A percentile compares a stretch with the other conserved stretches of the same genome.
Evolutionary conservation across 257 asterid genomes (phyloP).

Genomic region (Asclepias syriaca): DNA sequence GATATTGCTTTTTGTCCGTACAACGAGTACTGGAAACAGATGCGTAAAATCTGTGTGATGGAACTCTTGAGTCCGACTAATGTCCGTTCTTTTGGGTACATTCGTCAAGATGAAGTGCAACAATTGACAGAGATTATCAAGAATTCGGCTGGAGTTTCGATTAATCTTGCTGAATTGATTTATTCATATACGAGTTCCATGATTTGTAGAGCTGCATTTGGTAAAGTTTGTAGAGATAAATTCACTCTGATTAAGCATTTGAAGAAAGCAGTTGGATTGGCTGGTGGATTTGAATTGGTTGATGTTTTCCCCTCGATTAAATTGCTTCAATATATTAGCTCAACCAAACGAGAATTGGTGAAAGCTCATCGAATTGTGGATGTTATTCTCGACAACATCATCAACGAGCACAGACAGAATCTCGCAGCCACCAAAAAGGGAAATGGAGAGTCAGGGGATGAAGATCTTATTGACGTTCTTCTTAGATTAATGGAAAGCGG

Average conservation of each 20-base stretch:
- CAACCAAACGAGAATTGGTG: conserved; percentile 6
- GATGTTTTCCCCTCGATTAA: conserved; percentile 36
- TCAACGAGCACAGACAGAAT: conserved; percentile 27
- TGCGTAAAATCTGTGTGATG: background rate
- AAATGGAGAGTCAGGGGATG: background rate
- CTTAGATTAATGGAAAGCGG: background rate
- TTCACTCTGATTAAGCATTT: conserved; percentile 12
- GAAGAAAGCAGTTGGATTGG: conserved; percentile 14
- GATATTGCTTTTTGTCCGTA: background rate
- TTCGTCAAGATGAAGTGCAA: background rate
- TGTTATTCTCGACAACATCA: conserved; percentile 20
- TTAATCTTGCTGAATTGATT: conserved; percentile 19
- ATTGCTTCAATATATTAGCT: conserved; percentile 6
- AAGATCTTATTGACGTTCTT: background rate
- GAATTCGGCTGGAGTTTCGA: background rate
- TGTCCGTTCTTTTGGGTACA: background rate
- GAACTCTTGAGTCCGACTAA: background rate
- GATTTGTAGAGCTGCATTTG: conserved; percentile 30
- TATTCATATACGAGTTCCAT: conserved; percentile 11
- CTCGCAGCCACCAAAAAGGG: conserved; percentile 8
- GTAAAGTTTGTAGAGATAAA: conserved; percentile 18
- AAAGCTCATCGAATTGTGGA: conserved; percentile 19
- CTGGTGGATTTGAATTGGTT: conserved; percentile 23
- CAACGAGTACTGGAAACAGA: background rate
- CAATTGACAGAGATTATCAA: no score